Percentiles rank a stretch among this genome's conserved stretches.
phyloP scores from a whole-genome alignment of 129 eudicot species.

The Chrysanthemum seticuspe region DNA sequence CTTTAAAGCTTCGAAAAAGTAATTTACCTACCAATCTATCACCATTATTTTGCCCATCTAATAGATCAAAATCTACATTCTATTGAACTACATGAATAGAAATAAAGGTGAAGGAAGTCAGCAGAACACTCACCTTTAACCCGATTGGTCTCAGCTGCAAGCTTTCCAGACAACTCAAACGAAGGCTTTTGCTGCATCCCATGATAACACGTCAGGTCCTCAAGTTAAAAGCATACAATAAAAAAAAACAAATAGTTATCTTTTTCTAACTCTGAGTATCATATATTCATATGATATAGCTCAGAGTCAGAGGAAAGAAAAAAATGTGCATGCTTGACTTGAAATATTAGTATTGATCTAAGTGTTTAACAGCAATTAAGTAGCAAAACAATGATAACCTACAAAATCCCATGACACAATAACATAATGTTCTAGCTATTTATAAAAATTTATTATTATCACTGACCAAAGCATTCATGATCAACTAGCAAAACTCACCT shows the following conservation, averaged over 20 bases:
- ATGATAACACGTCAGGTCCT: slow-evolving; percentile 1
- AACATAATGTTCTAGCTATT: slow-evolving; percentile 3
- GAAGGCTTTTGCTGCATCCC: slow-evolving; percentile 91
- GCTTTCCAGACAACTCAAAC: slow-evolving; percentile 96
- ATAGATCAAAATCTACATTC: slow-evolving; percentile 5
- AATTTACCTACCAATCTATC: background rate
- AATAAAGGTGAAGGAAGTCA: background rate
- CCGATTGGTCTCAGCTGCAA: slow-evolving; percentile 96
- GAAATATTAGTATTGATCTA: background rate
- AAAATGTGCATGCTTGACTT: background rate
- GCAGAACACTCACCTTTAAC: slow-evolving; percentile 60
- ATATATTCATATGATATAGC: slow-evolving; percentile 15
- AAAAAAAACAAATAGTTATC: background rate
- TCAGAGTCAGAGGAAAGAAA: slow-evolving; percentile 4
- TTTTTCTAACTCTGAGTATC: background rate
- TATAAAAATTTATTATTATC: background rate
- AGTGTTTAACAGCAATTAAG: background rate
- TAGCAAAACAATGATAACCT: too few species aligned
- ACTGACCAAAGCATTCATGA: slow-evolving; percentile 5
- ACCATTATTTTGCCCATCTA: background rate
- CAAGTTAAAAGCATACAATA: slow-evolving; percentile 4
- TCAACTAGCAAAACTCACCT: slow-evolving; percentile 34
- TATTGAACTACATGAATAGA: background rate
- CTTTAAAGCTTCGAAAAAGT: background rate
- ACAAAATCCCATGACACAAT: background rate